Base-by-base conservation (phyloP, 192 early-diverging fungal genomes). In the Chytriomyces confervae region DNA sequence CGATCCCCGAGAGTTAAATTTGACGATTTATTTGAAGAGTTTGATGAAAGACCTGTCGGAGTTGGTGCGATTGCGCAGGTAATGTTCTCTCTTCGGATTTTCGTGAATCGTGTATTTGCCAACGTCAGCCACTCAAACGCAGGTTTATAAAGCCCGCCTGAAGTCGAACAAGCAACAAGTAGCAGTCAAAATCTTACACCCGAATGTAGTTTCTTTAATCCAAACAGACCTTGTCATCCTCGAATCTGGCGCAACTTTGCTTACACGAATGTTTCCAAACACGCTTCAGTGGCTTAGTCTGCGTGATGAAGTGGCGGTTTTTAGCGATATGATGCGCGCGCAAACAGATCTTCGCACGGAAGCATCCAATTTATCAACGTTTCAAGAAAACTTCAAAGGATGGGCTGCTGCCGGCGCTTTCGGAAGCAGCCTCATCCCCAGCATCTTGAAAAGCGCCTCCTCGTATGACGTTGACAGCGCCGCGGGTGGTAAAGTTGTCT, bases 51-150 rank as follows among this genome's bases (percentile, higher is more conserved):
- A 0, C 95, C 96, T 0, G 85, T 97, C 36, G 97, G 97, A 0
- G 94, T 95, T 18, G 97, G 97, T 6, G 95, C 97, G 18, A 96
- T 99, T 77, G 95, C 96, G 0, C 97, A 99, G 84, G 96, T 96
- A 49, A 87, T 88, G 29, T 44, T 27, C 1, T 64, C 20, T 65
- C 20, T 50, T 18, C 16, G 2, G 10, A 9, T 46, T 62, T 20
- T 13, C 50, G 10, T n/a, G 45, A 79, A 2, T 75, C 20, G 53
- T 3, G 18, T 44, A 2, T 13, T 18, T 75, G 2, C 16, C 13
- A 75, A 75, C 16, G 18, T 71, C 24, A 23, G 60, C 16, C n/a
- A 20, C 75, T 51, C 27, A 44, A 20, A 57, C 13, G 5, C 68
- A 77, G 80, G 83, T 84, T 24, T 91, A 91, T 77, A 87, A 90